Evolutionary conservation across 1,284 basidiomycete genomes (phyloP).

Genomic region (Ceraceosorus guamensis): DNA sequence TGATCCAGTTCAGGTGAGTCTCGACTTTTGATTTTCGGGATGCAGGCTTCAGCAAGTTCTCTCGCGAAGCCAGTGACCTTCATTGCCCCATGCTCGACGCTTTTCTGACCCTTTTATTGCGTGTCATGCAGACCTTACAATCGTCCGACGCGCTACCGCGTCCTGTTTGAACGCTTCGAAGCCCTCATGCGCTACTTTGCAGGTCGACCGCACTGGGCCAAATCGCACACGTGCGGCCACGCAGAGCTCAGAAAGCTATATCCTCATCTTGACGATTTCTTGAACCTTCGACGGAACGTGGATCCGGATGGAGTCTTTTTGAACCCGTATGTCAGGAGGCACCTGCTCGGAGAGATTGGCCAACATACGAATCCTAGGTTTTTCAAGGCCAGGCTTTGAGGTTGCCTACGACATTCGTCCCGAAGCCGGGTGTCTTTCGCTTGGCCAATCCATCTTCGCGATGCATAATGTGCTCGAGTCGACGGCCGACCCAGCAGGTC

Average conservation of each 20-base stretch:
- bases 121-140: conserved; percentile 68
- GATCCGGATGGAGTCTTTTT: conserved; percentile 74
- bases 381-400: conserved; percentile 24
- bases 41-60: no score
- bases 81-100: no score
- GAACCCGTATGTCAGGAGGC: conserved; percentile 55
- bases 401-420: not conserved
- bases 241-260: conserved; percentile 64
- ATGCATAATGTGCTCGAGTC: no score
- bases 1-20: conserved; percentile 83
- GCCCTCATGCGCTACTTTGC: conserved; percentile 63
- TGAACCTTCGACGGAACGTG: conserved; percentile 61
- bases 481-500: no score
- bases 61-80: no score
- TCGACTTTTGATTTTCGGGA: not conserved
- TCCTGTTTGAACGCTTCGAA: conserved; percentile 74
- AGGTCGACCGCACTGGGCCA: conserved; percentile 95
- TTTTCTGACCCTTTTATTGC: not conserved
- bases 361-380: conserved; percentile 21
- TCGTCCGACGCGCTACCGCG: conserved; percentile 74
- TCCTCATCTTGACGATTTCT: conserved; percentile 75
- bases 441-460: no score
- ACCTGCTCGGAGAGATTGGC: conserved; percentile 52
- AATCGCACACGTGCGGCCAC: conserved; percentile 72
- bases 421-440: no score